Conservation (phyloP, 257 asterid genomes). For the Osmanthus fragrans region DNA sequence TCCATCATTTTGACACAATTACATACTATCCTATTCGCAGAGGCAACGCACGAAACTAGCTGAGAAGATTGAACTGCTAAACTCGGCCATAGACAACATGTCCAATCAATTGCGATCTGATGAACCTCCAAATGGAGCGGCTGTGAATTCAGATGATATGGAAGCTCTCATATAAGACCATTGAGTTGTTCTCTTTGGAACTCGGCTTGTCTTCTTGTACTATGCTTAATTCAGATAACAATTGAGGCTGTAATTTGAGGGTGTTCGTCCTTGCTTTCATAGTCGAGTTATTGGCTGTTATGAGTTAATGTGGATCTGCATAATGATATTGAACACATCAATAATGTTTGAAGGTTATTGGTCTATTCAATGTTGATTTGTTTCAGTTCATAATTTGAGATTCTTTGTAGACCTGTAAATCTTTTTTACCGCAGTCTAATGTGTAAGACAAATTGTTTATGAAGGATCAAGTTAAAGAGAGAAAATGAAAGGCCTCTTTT, state of each 20-base stretch:
- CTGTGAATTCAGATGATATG: constrained; percentile 53
- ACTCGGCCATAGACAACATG: constrained; percentile 74
- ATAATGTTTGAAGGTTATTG: constrained; percentile 18
- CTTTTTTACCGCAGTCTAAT: not conserved
- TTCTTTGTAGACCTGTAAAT: not conserved
- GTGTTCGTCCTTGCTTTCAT: constrained; percentile 13
- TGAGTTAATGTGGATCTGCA: constrained; percentile 8
- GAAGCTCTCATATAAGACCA: constrained; percentile 55
- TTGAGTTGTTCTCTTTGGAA: not conserved
- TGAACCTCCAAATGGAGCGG: constrained; percentile 57
- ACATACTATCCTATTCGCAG: constrained; percentile 35
- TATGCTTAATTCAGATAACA: constrained; percentile 1
- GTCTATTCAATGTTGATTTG: constrained; percentile 3
- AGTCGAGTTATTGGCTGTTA: constrained; percentile 7
- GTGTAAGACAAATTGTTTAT: not conserved
- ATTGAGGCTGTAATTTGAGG: not conserved
- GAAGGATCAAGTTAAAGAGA: not conserved
- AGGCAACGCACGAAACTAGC: constrained; percentile 77
- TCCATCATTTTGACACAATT: constrained; percentile 10
- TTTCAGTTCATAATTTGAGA: not conserved
- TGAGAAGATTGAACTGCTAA: constrained; percentile 83
- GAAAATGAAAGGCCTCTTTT: not conserved
- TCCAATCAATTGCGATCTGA: constrained; percentile 64
- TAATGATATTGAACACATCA: constrained; percentile 8
- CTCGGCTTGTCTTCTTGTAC: not conserved